Evolutionary conservation across 371 early-diverging fungal species (phyloP).

Genomic region (Saksenaea vasiformis): DNA sequence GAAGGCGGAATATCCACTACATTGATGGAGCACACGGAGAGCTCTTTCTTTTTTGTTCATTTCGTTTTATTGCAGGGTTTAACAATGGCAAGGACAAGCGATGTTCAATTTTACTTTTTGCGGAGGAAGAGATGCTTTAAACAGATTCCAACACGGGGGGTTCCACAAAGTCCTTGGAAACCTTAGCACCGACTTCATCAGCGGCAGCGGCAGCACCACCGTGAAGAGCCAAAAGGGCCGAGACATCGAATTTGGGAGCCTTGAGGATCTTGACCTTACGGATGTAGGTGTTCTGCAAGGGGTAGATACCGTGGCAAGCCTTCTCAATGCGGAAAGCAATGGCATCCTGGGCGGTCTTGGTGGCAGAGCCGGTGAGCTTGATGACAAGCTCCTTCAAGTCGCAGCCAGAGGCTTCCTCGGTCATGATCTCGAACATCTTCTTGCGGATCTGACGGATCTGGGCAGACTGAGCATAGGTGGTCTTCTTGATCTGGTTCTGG

Average conservation of each 20-base stretch:
- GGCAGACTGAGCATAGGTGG: constrained; percentile 97
- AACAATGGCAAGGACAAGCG: constrained; percentile 5
- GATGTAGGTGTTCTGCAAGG: constrained; percentile 97
- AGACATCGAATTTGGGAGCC: constrained; percentile 94
- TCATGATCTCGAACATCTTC: constrained; percentile 99
- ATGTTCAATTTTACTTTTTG: neutral
- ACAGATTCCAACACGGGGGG: constrained; percentile 77
- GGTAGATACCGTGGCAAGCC: constrained; percentile 97
- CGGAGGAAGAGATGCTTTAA: constrained; percentile 44
- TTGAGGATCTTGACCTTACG: constrained; percentile 99
- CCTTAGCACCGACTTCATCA: constrained; percentile 76
- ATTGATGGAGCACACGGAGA: too few species aligned
- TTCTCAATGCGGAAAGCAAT: constrained; percentile 98
- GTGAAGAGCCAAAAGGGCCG: constrained; percentile 97
- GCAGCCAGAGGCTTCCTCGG: constrained; percentile 85
- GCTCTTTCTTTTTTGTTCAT: too few species aligned
- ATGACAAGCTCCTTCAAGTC: constrained; percentile 97
- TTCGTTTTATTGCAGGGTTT: too few species aligned
- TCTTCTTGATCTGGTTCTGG: constrained; percentile 96
- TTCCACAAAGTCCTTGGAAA: constrained; percentile 82
- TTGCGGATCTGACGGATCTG: constrained; percentile 99
- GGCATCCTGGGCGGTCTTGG: constrained; percentile 61
- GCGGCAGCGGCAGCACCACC: constrained; percentile 79
- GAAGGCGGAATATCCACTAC: too few species aligned
- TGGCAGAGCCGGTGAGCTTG: constrained; percentile 85